These are phyloP conservation scores for Pseudogymnoascus sp. DNA, from an alignment of 2,329 filamentous ascomycete genomes.

Conservation along the genomic window DNA sequence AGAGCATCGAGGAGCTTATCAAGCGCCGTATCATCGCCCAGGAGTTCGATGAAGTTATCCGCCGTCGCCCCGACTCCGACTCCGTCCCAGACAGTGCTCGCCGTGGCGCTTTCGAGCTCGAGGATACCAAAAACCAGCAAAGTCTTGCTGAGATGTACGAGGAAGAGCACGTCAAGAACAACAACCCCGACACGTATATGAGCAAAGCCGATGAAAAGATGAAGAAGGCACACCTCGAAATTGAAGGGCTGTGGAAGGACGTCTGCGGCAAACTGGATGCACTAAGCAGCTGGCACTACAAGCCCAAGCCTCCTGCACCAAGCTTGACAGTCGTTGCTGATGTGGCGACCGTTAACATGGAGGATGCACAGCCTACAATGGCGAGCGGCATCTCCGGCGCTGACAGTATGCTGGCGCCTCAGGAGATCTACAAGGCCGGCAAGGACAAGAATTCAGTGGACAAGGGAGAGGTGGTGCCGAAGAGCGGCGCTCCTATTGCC, in stretches of 20 bases:
- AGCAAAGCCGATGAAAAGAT: conserved; percentile 77
- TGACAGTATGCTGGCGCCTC: conserved; percentile 76
- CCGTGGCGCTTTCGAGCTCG: conserved; percentile 63
- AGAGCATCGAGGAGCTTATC: conserved; percentile 87
- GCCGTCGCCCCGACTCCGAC: conserved; percentile 69
- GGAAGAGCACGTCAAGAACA: conserved; percentile 74
- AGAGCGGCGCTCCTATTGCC: conserved; percentile 69
- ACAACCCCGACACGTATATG: conserved; percentile 71
- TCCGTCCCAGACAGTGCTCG: conserved; percentile 53
- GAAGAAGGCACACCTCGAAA: conserved; percentile 73
- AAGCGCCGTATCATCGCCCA: conserved; percentile 84
- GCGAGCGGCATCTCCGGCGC: conserved; percentile 64
- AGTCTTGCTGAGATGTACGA: conserved; percentile 90
- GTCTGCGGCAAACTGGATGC: conserved; percentile 76
- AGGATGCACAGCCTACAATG: conserved; percentile 84
- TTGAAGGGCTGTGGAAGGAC: conserved; percentile 75
- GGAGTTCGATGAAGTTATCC: conserved; percentile 87
- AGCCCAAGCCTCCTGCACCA: conserved; percentile 76
- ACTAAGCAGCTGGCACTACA: conserved; percentile 91
- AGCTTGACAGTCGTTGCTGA: conserved; percentile 81
- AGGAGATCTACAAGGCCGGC: conserved; percentile 85
- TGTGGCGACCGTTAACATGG: conserved; percentile 86
- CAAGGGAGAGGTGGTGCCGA: conserved; percentile 67
- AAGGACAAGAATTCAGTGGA: conserved; percentile 49
- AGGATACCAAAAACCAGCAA: conserved; percentile 81